Evolutionary conservation across 1,284 basidiomycete genomes (phyloP), one percentile per base, ranked within the genome.

Genomic region (Tilletiaria anomala): DNA sequence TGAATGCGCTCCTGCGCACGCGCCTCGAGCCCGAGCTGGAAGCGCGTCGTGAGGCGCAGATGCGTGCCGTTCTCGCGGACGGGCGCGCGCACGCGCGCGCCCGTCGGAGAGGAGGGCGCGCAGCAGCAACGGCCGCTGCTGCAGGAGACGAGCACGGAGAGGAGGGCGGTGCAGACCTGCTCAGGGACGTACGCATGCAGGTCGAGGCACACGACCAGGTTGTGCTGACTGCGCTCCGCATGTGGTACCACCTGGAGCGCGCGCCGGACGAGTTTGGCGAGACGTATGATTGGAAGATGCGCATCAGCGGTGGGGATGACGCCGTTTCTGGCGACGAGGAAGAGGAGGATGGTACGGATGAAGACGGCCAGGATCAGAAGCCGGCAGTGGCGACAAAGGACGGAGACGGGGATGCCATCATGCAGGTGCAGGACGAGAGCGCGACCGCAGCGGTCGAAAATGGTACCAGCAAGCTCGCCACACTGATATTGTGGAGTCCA

Each of bases 251-350:
- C 37, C 34, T 36, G 15, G 40, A 32, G 17, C 24, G 32, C n/a
- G 43, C 43, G 10, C 33, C 43, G 14, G 43, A 45, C 26, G 39
- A 45, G 24, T 35, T 23, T 15, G 43, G 43, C 14, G 34, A 42
- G n/a, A 15, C 32, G 18, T 45, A 45, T 20, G 43, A 45, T 22
- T 45, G 43, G 43, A 45, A 45, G 31, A 45, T 39, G 43, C 26
- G 38, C 17, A 31, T 39, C 12, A 26, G 29, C 8, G 6, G n/a
- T 16, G 38, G 29, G 17, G 38, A 31, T 31, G n/a, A 29, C 15
- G 38, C 26, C 17, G n/a, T 39, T 6, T 17, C 10, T 29, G 26
- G 10, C n/a, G 26, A 8, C 26, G 26, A 29, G 26, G 26, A n/a
- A n/a, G 26, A n/a, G 26, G 26, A 29, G 26, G 26, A n/a, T 8